A percentile compares a stretch with the other conserved stretches of the same genome.
These are phyloP conservation scores for Allium cepa DNA, from an alignment of 106 monocot species.

Conservation along the genomic window DNA sequence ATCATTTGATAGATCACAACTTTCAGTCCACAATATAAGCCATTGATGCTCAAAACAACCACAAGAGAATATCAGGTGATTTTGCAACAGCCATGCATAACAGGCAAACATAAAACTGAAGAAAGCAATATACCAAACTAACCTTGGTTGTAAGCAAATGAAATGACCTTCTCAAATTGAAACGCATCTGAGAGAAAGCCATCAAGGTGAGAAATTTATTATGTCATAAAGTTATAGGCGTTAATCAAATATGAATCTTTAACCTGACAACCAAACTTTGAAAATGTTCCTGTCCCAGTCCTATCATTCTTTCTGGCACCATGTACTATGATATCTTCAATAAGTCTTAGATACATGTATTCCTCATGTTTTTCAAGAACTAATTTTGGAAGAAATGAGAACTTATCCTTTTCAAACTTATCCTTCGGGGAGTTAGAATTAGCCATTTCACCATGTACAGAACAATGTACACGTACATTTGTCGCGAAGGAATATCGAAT, in stretches of 20 bases:
- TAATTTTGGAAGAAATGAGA: slow-evolving; percentile 82
- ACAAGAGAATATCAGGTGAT: neutral
- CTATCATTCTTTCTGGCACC: slow-evolving; percentile 77
- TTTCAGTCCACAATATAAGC: too few relatives aligned
- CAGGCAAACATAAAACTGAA: too few relatives aligned
- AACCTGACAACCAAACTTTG: slow-evolving; percentile 89
- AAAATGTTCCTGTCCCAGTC: slow-evolving; percentile 81
- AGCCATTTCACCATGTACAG: slow-evolving; percentile 23
- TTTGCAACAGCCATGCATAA: neutral
- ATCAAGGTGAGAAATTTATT: neutral
- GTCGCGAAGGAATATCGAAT: slow-evolving; percentile 74
- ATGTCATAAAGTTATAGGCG: neutral
- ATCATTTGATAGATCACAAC: too few relatives aligned
- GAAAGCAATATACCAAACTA: too few relatives aligned
- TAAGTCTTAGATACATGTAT: slow-evolving; percentile 68
- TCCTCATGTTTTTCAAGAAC: slow-evolving; percentile 78
- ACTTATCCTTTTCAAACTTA: slow-evolving; percentile 61
- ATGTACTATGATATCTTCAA: slow-evolving; percentile 65
- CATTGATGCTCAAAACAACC: too few relatives aligned
- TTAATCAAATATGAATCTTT: neutral
- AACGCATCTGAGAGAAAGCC: slow-evolving; percentile 58
- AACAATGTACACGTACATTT: slow-evolving; percentile 64
- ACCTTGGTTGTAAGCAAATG: slow-evolving; percentile 98
- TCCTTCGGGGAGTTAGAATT: slow-evolving; percentile 9
- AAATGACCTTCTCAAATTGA: slow-evolving; percentile 88